These are phyloP conservation scores for Metschnikowia lunata DNA, from an alignment of 805 yeast genomes.

Conservation along the genomic window DNA sequence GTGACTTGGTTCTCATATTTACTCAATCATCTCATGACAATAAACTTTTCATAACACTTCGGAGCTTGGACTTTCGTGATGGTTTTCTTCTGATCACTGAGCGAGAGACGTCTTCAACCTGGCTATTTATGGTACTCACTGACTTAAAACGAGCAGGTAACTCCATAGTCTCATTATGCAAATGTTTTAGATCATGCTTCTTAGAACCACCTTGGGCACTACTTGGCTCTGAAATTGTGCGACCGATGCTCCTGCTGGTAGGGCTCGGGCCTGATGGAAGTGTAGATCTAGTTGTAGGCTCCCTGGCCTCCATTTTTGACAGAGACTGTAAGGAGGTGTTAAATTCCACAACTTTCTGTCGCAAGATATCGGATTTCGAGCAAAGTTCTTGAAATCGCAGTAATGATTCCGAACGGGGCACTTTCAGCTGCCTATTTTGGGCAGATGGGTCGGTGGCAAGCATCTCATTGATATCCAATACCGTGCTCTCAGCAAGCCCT, in stretches of 20 bases:
- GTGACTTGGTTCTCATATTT: too few relatives aligned
- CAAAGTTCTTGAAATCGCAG: conserved; percentile 29
- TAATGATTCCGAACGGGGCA: conserved; percentile 27
- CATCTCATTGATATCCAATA: conserved; percentile 18
- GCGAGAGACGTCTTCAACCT: not conserved
- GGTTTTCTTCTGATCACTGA: not conserved
- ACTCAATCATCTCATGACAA: not conserved
- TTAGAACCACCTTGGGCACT: too few relatives aligned
- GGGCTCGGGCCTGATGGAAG: not conserved
- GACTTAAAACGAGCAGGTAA: too few relatives aligned
- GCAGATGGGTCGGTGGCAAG: conserved; percentile 15
- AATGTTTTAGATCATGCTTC: too few relatives aligned
- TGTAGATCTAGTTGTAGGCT: conserved; percentile 1
- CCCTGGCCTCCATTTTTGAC: conserved; percentile 6
- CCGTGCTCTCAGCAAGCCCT: conserved; percentile 16
- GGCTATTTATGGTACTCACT: too few relatives aligned
- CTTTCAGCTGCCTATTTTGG: not conserved
- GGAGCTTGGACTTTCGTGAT: conserved; percentile 5
- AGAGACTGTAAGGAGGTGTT: conserved; percentile 8
- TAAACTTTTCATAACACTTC: conserved; percentile 6
- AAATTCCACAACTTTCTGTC: conserved; percentile 15
- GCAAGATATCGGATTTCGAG: conserved; percentile 16
- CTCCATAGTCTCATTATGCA: too few relatives aligned
- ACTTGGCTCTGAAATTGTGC: too few relatives aligned
- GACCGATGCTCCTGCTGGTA: too few relatives aligned